Evolutionary conservation across 106 monocot species (phyloP), one percentile per base, ranked within the genome.

Genomic region (Dioscorea zingiberensis): DNA sequence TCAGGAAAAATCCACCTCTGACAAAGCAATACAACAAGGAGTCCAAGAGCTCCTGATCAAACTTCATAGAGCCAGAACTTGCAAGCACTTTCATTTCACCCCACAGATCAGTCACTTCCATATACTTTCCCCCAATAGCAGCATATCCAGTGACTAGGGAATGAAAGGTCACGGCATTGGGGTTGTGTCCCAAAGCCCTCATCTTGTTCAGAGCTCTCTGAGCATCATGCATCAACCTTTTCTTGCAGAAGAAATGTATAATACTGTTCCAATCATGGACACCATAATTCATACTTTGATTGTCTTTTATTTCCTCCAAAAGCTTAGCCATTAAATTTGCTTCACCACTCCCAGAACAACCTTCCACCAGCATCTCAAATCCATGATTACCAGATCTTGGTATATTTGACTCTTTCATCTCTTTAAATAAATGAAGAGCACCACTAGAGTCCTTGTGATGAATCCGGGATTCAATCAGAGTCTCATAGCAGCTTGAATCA

Each of bases 181-280:
- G 98, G n/a, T 8, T 44, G 64, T 93, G 88, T 0, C 92, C 92
- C 47, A 78, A 76, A 62, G 71, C 79, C 63, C 80, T 81, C 98
- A 99, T 99, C 82, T 84, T 93, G 76, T 74, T 80, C 38, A 98
- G 68, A 38, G 89, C 85, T 67, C 86, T 98, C 44, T 98, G 83
- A 48, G 93, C 98, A 87, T 98, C 93, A 70, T 74, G 60, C 98
- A 98, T 91, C 78, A 91, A 56, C 67, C 75, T 81, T 55, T 85
- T 93, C 82, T 93, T 98, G 78, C 98, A 98, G 51, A 98, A 98
- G 76, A 98, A 93, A 69, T 98, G 84, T 64, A 98, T 86, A 63
- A 86, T 72, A 62, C 58, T 81, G 58, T 91, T 91, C 93, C 98
- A 99, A 73, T 93, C 93, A 70, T 99, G 87, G 69, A 87, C 65